Conservation (phyloP, 331 rosid genomes). For the Erythrophleum ivorense region DNA sequence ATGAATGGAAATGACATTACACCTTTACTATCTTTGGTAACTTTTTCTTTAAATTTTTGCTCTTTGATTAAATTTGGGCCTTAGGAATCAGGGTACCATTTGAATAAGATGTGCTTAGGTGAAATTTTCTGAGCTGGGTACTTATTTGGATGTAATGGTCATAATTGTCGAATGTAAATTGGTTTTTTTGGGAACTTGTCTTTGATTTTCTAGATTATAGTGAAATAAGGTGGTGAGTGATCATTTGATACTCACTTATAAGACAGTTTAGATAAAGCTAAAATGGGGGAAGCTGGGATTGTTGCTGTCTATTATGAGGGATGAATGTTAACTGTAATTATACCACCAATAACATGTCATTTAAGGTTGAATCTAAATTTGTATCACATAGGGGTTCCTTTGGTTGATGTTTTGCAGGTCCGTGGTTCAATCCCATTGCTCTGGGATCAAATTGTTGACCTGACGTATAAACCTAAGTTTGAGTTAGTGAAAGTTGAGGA, state of each 20-base stretch:
- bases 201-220: not conserved
- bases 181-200: not conserved
- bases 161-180: constrained; percentile 34
- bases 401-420: constrained; percentile 51
- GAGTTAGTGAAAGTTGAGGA: constrained; percentile 71
- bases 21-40: constrained; percentile 20
- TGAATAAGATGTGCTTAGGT: not conserved
- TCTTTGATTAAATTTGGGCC: constrained; percentile 20
- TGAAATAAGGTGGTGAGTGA: constrained; percentile 1
- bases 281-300: not conserved
- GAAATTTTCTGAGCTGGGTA: constrained; percentile 1
- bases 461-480: constrained; percentile 84
- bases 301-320: not conserved
- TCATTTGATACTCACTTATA: not conserved
- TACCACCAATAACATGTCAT: not conserved
- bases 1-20: constrained; percentile 18
- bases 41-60: constrained; percentile 24
- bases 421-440: constrained; percentile 86
- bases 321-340: not conserved
- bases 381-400: not conserved
- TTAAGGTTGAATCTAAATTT: constrained; percentile 2
- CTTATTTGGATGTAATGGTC: constrained; percentile 31
- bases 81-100: not conserved
- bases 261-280: not conserved
- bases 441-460: constrained; percentile 86